Evolutionary conservation across 345 rosid species (phyloP).

Genomic region (Anastatica hierochuntica): DNA sequence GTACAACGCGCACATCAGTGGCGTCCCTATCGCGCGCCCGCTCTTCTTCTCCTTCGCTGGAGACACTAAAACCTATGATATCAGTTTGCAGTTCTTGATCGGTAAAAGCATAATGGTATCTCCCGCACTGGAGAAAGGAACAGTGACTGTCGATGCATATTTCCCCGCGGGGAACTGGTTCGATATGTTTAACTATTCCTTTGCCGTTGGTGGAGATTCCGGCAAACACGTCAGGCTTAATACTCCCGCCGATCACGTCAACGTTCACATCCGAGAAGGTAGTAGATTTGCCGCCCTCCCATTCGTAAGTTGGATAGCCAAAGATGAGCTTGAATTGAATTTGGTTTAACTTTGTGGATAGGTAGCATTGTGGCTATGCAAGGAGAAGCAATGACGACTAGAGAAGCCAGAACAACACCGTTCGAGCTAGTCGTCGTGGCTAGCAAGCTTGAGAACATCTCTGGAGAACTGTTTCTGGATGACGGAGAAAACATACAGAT

Average conservation of each 20-base stretch:
- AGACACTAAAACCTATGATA: conserved; percentile 41
- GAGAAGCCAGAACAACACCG: conserved; percentile 40
- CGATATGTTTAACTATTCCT: conserved; percentile 49
- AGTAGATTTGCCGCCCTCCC: neutral
- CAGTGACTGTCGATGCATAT: conserved; percentile 37
- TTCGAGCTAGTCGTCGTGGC: conserved; percentile 44
- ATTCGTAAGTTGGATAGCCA: too few species aligned
- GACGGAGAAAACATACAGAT: conserved; percentile 49
- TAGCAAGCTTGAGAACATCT: conserved; percentile 29
- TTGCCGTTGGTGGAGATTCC: conserved; percentile 21
- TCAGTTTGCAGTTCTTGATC: conserved; percentile 44
- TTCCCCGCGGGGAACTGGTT: conserved; percentile 71
- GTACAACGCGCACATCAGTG: conserved; percentile 48
- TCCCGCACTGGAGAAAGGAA: conserved; percentile 37
- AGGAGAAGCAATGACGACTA: conserved; percentile 54
- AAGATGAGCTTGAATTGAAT: too few species aligned
- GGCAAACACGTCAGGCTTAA: conserved; percentile 35
- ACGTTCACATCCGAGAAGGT: conserved; percentile 56
- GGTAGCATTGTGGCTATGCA: conserved; percentile 56
- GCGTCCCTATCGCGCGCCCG: conserved; percentile 65
- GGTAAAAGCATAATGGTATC: conserved; percentile 57
- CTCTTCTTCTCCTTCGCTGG: conserved; percentile 63
- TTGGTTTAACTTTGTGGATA: conserved; percentile 4
- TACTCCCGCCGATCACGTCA: conserved; percentile 46
- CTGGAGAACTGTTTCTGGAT: conserved; percentile 51